phyloP scores from a whole-genome alignment of 164 flowering plant genomes.

The Vitis vinifera region DNA sequence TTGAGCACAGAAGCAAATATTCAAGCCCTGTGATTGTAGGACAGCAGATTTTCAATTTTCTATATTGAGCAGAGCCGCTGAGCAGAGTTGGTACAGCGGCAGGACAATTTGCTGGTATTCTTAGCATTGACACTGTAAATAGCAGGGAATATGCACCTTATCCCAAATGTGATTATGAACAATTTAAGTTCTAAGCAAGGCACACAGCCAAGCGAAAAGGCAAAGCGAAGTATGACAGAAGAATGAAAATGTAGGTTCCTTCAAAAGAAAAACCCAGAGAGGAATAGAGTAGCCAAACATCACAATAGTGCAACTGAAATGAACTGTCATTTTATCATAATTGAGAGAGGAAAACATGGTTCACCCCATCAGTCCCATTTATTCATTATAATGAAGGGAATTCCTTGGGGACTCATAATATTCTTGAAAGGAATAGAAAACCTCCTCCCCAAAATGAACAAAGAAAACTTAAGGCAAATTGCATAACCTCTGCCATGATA shows the following conservation, averaged over 20 bases:
- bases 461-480: constrained; percentile 5
- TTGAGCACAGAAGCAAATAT: no score
- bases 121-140: no score
- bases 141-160: no score
- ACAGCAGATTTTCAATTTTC: no score
- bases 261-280: neutral
- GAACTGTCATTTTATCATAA: neutral
- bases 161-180: no score
- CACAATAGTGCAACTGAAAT: neutral
- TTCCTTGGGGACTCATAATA: neutral
- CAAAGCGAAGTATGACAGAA: no score
- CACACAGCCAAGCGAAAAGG: no score
- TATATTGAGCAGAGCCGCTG: no score
- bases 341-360: neutral
- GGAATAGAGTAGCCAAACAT: neutral
- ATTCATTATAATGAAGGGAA: constrained; percentile 1
- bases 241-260: neutral
- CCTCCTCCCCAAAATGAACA: constrained; percentile 3
- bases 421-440: neutral
- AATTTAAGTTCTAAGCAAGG: no score
- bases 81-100: no score
- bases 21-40: no score
- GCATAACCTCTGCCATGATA: constrained; percentile 1
- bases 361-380: constrained; percentile 1
- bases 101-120: no score